Base-by-base conservation (phyloP, 805 yeast genomes). In the Saturnispora silvae region DNA sequence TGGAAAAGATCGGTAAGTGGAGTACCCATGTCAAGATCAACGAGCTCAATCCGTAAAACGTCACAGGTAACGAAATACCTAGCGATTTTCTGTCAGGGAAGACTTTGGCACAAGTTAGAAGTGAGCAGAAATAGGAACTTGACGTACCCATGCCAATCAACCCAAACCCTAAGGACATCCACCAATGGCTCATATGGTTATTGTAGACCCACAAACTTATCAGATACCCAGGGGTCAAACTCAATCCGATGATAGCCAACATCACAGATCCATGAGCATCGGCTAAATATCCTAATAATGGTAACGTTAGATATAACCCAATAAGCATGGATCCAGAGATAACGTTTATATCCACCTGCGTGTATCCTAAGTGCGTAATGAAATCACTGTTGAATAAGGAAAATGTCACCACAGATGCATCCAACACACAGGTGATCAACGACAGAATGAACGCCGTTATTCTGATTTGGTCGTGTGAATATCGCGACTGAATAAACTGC, bases 261-360 rank as follows among this genome's bases (percentile, higher is more conserved):
- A 80, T 52, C 9, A 81, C 81, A 1, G 94, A 86, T 0, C 95
- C 94, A 51, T 80, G 82, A n/a, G 77, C 64, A 53, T 86, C 96
- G 3, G 92, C 86, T 34, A 83, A 59, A 45, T 81, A 73, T 1
- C 96, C 96, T 30, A 86, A 57, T 0, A 79, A 51, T 0, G 97
- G 96, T 5, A 89, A 72, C 8, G 89, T 77, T 36, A 85, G 55
- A 54, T 89, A 92, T 74, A 83, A 75, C 2, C 96, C 96, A 41
- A 81, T 54, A 20, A 81, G 78, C 27, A 83, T 76, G 18, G 71
- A 64, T 20, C 85, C 77, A 4, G 94, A 81, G 10, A 89, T 75
- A 39, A 75, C 57, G 58, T 89, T 92, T 54, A 70, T 65, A 35
- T 65, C 58, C 37, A 82, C 63, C 45, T 84, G 84, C 1, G 77